Base-by-base conservation (phyloP, 2,329 filamentous ascomycete genomes). In the Rutstroemia sydowiana region DNA sequence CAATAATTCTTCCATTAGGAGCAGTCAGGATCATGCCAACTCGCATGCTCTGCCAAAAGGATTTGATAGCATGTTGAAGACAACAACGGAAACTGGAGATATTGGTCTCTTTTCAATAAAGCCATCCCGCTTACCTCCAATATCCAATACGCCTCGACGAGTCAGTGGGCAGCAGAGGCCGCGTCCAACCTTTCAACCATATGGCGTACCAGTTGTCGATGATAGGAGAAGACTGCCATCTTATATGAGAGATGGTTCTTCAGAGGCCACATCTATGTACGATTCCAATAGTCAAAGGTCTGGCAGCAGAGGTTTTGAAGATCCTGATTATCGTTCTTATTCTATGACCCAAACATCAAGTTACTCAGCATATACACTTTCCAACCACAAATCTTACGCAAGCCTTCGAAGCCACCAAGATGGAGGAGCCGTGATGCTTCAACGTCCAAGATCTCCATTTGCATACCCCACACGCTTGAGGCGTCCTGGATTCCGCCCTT, bases 51-150 rank as follows among this genome's bases (percentile, higher is more conserved):
- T 64, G 1, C 76, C 78, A 0, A 77, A 75, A 5, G 76, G 76
- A 2, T 67, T 83, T n/a, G 75, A 81, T 58, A 76, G 78, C 63
- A 83, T 84, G 81, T 70, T 84, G 53, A 84, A 78, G 67, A 84
- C 76, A 3, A 82, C 78, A 1, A 84, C 80, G 1, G 81, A 84
- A 61, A 82, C 79, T 8, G 80, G 81, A n/a, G 79, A 84, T 58
- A 80, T 82, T 57, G 79, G 79, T 4, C 67, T 77, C 45, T 83
- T 82, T 63, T 79, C 76, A 47, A 78, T 81, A 58, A 73, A 70
- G 43, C 69, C 74, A 7, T 62, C 66, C 39, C 63, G 65, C 28
- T 51, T 65, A 44, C 59, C 64, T 18, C 59, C 58, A 34, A 47
- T 56, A 31, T 42, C 54, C 31, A 60, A 57, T 36, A 61, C 52